Base-by-base conservation (phyloP, 768 basidiomycete genomes). In the Suillus hirtellus region DNA sequence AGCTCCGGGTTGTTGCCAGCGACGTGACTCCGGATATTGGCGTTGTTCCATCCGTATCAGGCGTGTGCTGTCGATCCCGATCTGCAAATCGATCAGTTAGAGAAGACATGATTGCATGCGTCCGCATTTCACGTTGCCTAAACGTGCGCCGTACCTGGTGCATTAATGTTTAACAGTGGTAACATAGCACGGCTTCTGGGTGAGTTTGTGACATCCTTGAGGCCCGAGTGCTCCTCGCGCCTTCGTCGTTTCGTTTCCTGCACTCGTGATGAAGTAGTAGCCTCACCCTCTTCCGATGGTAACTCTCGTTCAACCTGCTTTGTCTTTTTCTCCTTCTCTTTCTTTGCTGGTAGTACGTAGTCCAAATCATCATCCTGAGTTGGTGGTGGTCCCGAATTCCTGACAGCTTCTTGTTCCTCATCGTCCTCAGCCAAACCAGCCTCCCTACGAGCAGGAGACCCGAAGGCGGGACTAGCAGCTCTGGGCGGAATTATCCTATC, bases 181-280 rank as follows among this genome's bases (percentile, higher is more conserved):
- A 80, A 75, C 14, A 64, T 67, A 24, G 69, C 60, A 60, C 77
- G 80, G 44, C 72, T 71, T 64, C 77, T 74, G 21, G 83, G 81
- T 7, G 86, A 82, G 71, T 86, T 88, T 34, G 86, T 88, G 65
- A 88, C 82, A 69, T 89, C 88, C 76, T 86, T 87, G 63, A 88
- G 75, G 65, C 76, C 71, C 63, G 72, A 66, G 43, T 73, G 69
- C 37, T 79, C 81, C 49, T 71, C 70, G 37, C 76, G 77, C 55
- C 71, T 75, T 72, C 77, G 76, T 63, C 77, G 76, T 69, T 75
- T 79, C 43, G 68, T 76, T 68, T 86, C 82, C 61, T 76, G 77
- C 37, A 73, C 61, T 61, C 73, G 75, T 55, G 69, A 65, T 7
- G 62, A 42, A 35, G 65, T 55, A 46, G 71, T 68, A 44, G 65